phyloP scores from a whole-genome alignment of 495 filamentous ascomycete species.

The Aspergillus sclerotioniger region DNA sequence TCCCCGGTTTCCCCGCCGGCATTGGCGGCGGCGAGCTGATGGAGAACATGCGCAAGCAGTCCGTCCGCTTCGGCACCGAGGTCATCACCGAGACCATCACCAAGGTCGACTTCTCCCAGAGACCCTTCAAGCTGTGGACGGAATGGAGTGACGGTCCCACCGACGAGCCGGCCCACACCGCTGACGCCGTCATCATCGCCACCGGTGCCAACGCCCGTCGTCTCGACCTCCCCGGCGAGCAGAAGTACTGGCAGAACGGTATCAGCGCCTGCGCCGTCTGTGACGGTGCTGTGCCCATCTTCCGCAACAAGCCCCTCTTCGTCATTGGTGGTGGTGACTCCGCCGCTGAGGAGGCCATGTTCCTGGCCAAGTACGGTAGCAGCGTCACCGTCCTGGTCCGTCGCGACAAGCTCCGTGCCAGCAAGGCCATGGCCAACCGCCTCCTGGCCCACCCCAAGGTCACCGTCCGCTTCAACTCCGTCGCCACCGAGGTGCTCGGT shows the following conservation, averaged over 20 bases:
- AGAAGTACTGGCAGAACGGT: constrained; percentile 93
- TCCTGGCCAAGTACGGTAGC: constrained; percentile 95
- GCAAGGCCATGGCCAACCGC: constrained; percentile 87
- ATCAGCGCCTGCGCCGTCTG: constrained; percentile 97
- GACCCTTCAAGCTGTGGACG: constrained; percentile 89
- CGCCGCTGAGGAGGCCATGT: constrained; percentile 95
- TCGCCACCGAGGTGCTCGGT: constrained; percentile 78
- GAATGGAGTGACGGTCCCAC: constrained; percentile 75
- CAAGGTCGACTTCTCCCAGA: constrained; percentile 77
- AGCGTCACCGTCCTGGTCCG: constrained; percentile 93
- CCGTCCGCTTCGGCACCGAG: constrained; percentile 83
- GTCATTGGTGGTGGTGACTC: constrained; percentile 98
- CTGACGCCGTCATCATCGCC: constrained; percentile 88
- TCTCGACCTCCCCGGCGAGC: constrained; percentile 81
- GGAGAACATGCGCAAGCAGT: constrained; percentile 93
- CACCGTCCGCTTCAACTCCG: constrained; percentile 79
- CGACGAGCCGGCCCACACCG: constrained; percentile 67
- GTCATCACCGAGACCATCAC: constrained; percentile 91
- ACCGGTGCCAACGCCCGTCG: constrained; percentile 90
- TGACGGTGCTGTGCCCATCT: constrained; percentile 96
- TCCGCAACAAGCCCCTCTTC: constrained; percentile 89
- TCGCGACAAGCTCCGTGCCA: constrained; percentile 78
- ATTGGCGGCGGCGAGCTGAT: constrained; percentile 85
- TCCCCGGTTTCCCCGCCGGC: constrained; percentile 85
- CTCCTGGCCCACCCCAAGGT: constrained; percentile 82